Base-by-base conservation (phyloP, 2,329 filamentous ascomycete species). In the Fusarium albosuccineum region DNA sequence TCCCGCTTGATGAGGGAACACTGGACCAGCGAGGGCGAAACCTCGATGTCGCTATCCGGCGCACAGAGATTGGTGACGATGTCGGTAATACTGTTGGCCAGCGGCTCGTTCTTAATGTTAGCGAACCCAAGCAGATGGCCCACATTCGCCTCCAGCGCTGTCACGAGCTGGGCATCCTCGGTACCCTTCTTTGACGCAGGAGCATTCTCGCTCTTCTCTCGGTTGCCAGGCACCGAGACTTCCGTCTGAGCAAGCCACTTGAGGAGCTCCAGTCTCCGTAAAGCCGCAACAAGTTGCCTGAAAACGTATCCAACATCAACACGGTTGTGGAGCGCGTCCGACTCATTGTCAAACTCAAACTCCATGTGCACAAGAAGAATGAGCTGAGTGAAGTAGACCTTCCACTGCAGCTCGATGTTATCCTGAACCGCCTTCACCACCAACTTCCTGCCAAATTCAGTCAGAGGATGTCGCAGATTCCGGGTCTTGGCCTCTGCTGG, bases 281-380 rank as follows among this genome's bases (percentile, higher is more conserved):
- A 83, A 57, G 91, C 86, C n/a, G 84, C 82, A 34, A 96, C 82
- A 6, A 97, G 83, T 46, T 87, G 85, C 72, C 88, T 81, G 79
- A 91, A 95, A 36, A 95, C 87, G 1, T 82, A 81, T 50, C 91
- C 88, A 60, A 96, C 90, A 29, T 90, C 87, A 9, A 92, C 81
- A 17, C 84, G 80, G 39, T 83, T 79, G 67, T 87, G 85, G 34
- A 89, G 82, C 3, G 87, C 87, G 14, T 92, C 87, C 40, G 93
- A 89, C 41, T 91, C 89, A 67, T 89, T 87, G 60, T 94, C 91
- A 54, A 92, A 87, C 74, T 96, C 93, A 39, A 90, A 90, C 76
- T 96, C 91, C 85, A 98, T 91, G 77, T 97, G 94, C 9, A 96
- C 86, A 14, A 97, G 84, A 7, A 99, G 85, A 3, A 96, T 85